Base-by-base conservation (phyloP, 2,329 filamentous ascomycete genomes). In the Aureobasidium sp. region DNA sequence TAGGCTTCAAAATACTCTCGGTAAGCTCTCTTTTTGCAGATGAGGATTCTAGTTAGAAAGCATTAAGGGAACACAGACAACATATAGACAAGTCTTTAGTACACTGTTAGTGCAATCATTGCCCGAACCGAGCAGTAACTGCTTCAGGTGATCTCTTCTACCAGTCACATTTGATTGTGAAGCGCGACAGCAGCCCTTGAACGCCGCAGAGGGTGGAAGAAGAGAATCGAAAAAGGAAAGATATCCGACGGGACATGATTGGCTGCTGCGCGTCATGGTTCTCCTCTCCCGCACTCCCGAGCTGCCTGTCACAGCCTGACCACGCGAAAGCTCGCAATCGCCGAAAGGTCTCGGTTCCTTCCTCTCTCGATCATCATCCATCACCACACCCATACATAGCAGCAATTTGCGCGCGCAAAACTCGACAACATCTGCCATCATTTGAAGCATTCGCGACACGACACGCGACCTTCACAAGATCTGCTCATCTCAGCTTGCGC, bases 281-380 rank as follows among this genome's bases (percentile, higher is more conserved):
- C 53, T 40, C 53, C 53, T 57, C 53, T 57, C 54, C 54, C 53
- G 53, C 53, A 29, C 29, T 35, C 27, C n/a, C 39, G 37, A 29
- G 27, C 29, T 37, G 15, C 31, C 50, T 53, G 50, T 53, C 49
- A 53, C 39, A 47, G 44, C 29, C 27, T 35, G 9, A 50, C 49
- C 49, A 52, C 53, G 39, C 39, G 39, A 58, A 57, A 58, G 54
- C 54, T 52, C 15, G 29, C 40, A 22, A 45, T 45, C 53, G 53
- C 52, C 22, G 17, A 57, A 57, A 57, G 53, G 53, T 57, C 53
- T 45, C 53, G 22, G 24, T 27, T 44, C 53, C 7, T 27, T 57
- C 29, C 19, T 54, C 24, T 42, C 29, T 17, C 50, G 39, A 5
- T 22, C 22, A 42, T 29, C 50, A 29, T 29, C 22, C 22, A 42